Evolutionary conservation across 2,329 filamentous ascomycete genomes (phyloP).

Genomic region (Cladosporium sp.): DNA sequence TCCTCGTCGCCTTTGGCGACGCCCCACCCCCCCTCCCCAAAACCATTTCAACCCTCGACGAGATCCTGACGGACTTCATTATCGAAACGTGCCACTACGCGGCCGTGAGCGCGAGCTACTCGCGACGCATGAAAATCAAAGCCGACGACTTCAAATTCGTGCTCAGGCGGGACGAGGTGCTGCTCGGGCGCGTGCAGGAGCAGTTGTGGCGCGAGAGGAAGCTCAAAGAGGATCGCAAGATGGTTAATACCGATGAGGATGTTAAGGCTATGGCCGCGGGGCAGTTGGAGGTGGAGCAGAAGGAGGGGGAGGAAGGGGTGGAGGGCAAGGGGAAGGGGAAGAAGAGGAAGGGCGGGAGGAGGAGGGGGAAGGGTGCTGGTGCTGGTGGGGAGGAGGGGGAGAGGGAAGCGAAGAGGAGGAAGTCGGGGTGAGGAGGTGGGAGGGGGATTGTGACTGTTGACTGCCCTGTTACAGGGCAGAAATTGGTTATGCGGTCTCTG

Average conservation of each 20-base stretch:
- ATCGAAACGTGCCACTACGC: slow-evolving; percentile 91
- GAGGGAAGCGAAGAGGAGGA: slow-evolving; percentile 15
- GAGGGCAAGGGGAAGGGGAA: slow-evolving; percentile 30
- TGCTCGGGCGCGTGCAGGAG: slow-evolving; percentile 85
- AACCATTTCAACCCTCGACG: slow-evolving; percentile 83
- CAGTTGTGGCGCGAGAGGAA: slow-evolving; percentile 83
- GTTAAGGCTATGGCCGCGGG: slow-evolving; percentile 43
- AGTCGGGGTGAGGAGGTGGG: neutral
- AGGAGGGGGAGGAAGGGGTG: slow-evolving; percentile 39
- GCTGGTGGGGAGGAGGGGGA: slow-evolving; percentile 24
- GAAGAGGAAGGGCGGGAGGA: slow-evolving; percentile 30
- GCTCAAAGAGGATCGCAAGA: slow-evolving; percentile 75
- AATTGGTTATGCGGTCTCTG: too few species aligned
- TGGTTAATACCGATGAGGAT: slow-evolving; percentile 12
- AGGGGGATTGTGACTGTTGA: neutral
- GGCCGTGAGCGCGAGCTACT: slow-evolving; percentile 77
- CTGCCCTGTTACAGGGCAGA: too few species aligned
- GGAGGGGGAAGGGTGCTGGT: slow-evolving; percentile 30
- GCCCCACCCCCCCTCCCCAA: slow-evolving; percentile 67
- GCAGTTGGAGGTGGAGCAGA: slow-evolving; percentile 53
- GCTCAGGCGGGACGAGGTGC: slow-evolving; percentile 76
- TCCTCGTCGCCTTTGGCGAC: slow-evolving; percentile 76
- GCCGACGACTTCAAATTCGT: slow-evolving; percentile 97
- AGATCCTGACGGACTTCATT: slow-evolving; percentile 95
- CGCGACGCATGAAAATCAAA: slow-evolving; percentile 93